A percentile compares a stretch with the other conserved stretches of the same genome.
phyloP scores from a whole-genome alignment of 352 stramenopile species.

The Pythium pyrilobum region DNA sequence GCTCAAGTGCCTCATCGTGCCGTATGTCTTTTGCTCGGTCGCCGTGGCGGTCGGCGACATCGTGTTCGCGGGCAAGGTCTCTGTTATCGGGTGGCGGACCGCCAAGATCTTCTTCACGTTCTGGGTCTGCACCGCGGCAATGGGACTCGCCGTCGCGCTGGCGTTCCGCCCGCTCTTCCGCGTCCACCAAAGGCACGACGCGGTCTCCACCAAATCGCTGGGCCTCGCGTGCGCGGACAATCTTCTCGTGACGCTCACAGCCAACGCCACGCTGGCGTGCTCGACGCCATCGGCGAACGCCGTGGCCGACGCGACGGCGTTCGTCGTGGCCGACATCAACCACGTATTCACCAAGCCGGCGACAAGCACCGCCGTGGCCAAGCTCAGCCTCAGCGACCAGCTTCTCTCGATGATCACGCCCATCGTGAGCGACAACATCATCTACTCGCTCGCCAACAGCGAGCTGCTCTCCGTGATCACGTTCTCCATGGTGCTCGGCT shows the following conservation, averaged over 20 bases:
- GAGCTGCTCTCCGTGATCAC: slow-evolving; percentile 52
- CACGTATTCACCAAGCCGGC: slow-evolving; percentile 31
- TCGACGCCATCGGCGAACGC: no score
- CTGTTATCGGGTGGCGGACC: slow-evolving; percentile 51
- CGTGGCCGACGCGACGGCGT: slow-evolving; percentile 5
- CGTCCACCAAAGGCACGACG: slow-evolving; percentile 2
- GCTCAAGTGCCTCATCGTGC: slow-evolving; percentile 57
- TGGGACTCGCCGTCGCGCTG: slow-evolving; percentile 47
- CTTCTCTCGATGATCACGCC: slow-evolving; percentile 42
- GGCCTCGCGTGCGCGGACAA: slow-evolving; percentile 39
- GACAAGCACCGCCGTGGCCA: slow-evolving; percentile 27
- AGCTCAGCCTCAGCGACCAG: slow-evolving; percentile 47
- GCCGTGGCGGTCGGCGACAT: slow-evolving; percentile 62
- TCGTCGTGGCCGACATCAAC: slow-evolving; percentile 42
- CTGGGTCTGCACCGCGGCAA: slow-evolving; percentile 32
- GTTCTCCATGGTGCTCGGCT: slow-evolving; percentile 55
- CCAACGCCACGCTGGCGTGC: slow-evolving; percentile 12
- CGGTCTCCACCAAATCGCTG: slow-evolving; percentile 24
- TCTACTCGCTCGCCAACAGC: slow-evolving; percentile 31
- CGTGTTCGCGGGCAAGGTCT: slow-evolving; percentile 57
- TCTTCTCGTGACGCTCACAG: slow-evolving; percentile 14
- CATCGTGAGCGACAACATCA: slow-evolving; percentile 60
- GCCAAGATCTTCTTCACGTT: slow-evolving; percentile 44
- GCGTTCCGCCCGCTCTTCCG: slow-evolving; percentile 47
- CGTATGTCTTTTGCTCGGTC: slow-evolving; percentile 70